These are phyloP conservation scores for Erodium texanum DNA, from an alignment of 441 rosid genomes.

Conservation along the genomic window DNA sequence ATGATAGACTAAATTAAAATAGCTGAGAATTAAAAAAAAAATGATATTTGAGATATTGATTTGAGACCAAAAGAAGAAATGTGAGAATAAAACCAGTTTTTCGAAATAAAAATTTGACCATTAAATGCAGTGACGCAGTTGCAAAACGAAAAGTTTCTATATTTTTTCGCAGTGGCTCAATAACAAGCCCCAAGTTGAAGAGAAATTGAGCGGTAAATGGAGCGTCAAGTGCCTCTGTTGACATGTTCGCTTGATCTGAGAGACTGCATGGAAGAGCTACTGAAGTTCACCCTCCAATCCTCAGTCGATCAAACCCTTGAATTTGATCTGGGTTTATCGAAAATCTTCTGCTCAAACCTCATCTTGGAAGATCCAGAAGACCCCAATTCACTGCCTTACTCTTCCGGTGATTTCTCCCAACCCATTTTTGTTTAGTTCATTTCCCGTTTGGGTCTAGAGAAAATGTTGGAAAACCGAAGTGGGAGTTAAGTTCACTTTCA, in stretches of 20 bases:
- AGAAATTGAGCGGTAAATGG: not conserved
- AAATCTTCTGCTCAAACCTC: constrained; percentile 47
- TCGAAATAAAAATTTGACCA: too few species aligned
- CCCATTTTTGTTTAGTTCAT: not conserved
- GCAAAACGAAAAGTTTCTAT: not conserved
- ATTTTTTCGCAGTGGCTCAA: not conserved
- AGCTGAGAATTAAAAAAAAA: too few species aligned
- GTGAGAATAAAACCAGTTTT: too few species aligned
- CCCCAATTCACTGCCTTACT: not conserved
- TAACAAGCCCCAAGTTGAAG: not conserved
- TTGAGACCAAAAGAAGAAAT: too few species aligned
- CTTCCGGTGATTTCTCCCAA: constrained; percentile 14
- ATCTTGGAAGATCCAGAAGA: constrained; percentile 29
- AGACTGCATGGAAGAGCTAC: constrained; percentile 38
- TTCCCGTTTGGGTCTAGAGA: not conserved
- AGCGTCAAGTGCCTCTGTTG: constrained; percentile 16
- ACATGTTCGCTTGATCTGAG: constrained; percentile 11
- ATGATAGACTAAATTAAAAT: too few species aligned
- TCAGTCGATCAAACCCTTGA: constrained; percentile 28
- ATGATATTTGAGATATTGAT: too few species aligned
- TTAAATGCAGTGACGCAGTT: too few species aligned
- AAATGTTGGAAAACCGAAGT: not conserved
- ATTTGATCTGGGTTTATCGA: constrained; percentile 35
- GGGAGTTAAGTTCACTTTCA: not conserved
- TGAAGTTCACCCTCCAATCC: constrained; percentile 42